Conservation (phyloP, 2,329 filamentous ascomycete species). For the Aspergillus quadricinctus region DNA sequence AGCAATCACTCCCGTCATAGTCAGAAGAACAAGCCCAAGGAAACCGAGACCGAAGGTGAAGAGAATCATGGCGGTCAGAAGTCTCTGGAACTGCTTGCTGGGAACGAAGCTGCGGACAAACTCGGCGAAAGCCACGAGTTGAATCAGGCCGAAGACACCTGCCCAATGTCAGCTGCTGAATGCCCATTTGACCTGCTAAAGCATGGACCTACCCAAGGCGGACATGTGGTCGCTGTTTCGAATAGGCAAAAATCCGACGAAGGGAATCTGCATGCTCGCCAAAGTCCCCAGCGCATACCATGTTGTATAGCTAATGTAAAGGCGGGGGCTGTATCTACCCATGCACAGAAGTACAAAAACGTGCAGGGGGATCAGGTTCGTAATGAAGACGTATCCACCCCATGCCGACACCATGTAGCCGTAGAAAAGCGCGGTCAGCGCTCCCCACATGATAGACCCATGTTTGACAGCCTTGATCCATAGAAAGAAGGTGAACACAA, state of each 20-base stretch:
- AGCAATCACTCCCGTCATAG: conserved; percentile 84
- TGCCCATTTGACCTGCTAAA: background rate
- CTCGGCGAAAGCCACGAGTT: conserved; percentile 87
- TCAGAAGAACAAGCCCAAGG: conserved; percentile 72
- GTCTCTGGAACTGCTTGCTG: conserved; percentile 88
- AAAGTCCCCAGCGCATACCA: conserved; percentile 97
- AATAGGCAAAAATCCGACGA: conserved; percentile 94
- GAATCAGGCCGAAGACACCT: conserved; percentile 94
- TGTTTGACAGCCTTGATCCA: conserved; percentile 99
- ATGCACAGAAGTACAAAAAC: conserved; percentile 92
- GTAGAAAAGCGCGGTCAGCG: conserved; percentile 90
- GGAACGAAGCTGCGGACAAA: conserved; percentile 85
- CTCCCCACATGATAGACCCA: conserved; percentile 95
- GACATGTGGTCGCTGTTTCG: conserved; percentile 99
- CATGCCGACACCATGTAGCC: conserved; percentile 99
- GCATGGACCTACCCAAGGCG: conserved; percentile 65
- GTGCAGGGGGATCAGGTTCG: conserved; percentile 90
- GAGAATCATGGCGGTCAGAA: conserved; percentile 72
- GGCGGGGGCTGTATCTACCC: conserved; percentile 88
- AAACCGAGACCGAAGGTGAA: conserved; percentile 70
- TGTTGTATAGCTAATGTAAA: conserved; percentile 96
- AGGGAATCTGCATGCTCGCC: conserved; percentile 98
- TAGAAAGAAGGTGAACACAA: conserved; percentile 97
- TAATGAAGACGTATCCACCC: conserved; percentile 99
- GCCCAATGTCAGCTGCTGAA: conserved; percentile 14